Evolutionary conservation across 495 filamentous ascomycete genomes (phyloP), one percentile per base, ranked within the genome.

Genomic region (Pseudevernia furfuracea): DNA sequence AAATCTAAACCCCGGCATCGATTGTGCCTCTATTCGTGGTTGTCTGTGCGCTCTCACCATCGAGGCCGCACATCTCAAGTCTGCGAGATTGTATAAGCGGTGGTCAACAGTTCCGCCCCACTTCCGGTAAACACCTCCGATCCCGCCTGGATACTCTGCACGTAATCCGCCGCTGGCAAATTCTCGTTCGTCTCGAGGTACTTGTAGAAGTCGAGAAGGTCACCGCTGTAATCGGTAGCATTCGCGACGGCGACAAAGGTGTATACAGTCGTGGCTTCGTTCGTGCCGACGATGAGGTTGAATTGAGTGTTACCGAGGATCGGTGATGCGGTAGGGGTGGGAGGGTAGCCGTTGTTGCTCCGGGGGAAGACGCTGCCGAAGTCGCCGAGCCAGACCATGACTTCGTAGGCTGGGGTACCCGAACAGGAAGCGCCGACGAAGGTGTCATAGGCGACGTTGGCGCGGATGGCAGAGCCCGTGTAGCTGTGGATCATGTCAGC

Each of bases 341-440:
- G 61, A 23, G 66, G 61, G 32, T 67, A 67, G 60, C 84, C 84
- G 10, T 77, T 83, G 37, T 78, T 78, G 17, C 82, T 85, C 71
- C 88, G 87, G 7, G 85, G 84, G 15, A 83, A 84, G 6, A 86
- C 84, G 57, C 82, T 84, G 39, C 84, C 85, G 63, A 82, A 72
- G 36, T 82, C 81, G 6, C 75, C 84, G 30, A 88, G 79, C 86
- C 87, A 89, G 68, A 89, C 77, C 87, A 89, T 89, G 71, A 89
- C 78, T 73, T 89, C 87, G 71, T 86, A 87, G 68, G 84, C 76
- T 37, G 76, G 72, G 43, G 69, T 69, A 30, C 78, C 78, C 59
- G 70, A 70, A 14, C 80, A 68, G 25, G 76, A 77, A 30, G 79
- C 75, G 23, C 77, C 76, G 48, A 81, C 78, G 75, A 87, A 89